A percentile compares a stretch with the other conserved stretches of the same genome.
These are phyloP conservation scores for Ampelocalamus luodianensis DNA, from an alignment of 176 grass and related monocot species.

Conservation along the genomic window DNA sequence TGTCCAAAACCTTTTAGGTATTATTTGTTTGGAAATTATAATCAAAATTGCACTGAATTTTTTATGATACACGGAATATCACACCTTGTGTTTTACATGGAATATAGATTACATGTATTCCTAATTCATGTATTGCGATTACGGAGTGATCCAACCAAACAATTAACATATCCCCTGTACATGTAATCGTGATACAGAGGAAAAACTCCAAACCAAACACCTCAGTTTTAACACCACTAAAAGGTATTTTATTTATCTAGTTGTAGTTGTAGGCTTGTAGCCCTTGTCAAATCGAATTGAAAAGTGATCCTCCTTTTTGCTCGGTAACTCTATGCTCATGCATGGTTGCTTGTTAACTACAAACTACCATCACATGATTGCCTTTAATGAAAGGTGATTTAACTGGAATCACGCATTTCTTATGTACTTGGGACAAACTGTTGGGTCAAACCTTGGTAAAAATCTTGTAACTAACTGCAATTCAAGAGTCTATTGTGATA, in stretches of 20 bases:
- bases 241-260: not conserved
- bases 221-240: not conserved
- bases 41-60: not conserved
- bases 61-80: not conserved
- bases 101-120: not conserved
- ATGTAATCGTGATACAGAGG: not conserved
- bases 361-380: not conserved
- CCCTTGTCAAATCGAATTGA: not conserved
- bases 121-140: not conserved
- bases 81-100: too few species aligned
- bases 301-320: not conserved
- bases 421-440: not conserved
- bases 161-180: not conserved
- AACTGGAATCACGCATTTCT: not conserved
- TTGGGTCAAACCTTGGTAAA: not conserved
- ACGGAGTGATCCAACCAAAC: not conserved
- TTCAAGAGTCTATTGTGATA: not conserved
- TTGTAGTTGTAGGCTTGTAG: not conserved
- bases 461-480: constrained; percentile 1
- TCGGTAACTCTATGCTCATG: not conserved
- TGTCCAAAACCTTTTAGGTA: not conserved
- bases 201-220: not conserved
- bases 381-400: not conserved
- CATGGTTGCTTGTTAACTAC: not conserved
- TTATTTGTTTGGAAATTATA: not conserved